Evolutionary conservation across 2,329 filamentous ascomycete species (phyloP).

Genomic region (Whalleya microplaca): DNA sequence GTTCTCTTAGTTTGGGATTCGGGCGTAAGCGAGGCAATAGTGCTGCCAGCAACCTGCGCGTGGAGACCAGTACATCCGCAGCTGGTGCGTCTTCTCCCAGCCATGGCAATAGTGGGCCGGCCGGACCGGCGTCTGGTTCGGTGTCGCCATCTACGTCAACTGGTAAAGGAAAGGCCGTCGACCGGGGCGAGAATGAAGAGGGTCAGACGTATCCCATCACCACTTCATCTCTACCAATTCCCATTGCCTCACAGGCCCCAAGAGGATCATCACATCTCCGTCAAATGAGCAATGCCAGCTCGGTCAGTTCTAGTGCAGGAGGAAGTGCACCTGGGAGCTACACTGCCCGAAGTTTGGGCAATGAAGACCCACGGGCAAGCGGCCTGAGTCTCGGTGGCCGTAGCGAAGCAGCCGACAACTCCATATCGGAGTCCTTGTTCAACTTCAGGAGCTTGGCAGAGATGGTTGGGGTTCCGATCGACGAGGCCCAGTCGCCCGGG

Average conservation of each 20-base stretch:
- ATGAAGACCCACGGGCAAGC: conserved; percentile 56
- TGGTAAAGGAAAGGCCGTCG: conserved; percentile 72
- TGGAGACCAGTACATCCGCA: conserved; percentile 57
- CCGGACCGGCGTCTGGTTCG: conserved; percentile 28
- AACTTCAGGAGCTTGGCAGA: conserved; percentile 88
- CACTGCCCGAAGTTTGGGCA: conserved; percentile 42
- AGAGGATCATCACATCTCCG: conserved; percentile 73
- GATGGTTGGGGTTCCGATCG: conserved; percentile 72
- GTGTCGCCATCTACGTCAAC: conserved; percentile 43
- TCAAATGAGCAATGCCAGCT: conserved; percentile 86
- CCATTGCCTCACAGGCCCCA: conserved; percentile 50
- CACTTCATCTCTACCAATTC: conserved; percentile 47
- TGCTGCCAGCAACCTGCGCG: conserved; percentile 60
- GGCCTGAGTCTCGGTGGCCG: conserved; percentile 54
- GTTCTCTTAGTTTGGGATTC: conserved; percentile 65
- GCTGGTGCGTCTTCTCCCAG: conserved; percentile 42
- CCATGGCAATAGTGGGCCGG: conserved; percentile 35
- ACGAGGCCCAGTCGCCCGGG: conserved; percentile 37
- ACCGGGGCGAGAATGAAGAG: conserved; percentile 48
- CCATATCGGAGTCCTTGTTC: conserved; percentile 76
- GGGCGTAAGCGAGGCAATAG: conserved; percentile 64
- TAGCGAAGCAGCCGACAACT: conserved; percentile 53
- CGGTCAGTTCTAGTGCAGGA: conserved; percentile 74
- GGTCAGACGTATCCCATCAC: conserved; percentile 38
- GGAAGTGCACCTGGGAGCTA: conserved; percentile 67